phyloP scores from a whole-genome alignment of 1,284 basidiomycete species.

The Ustilago bromivora region DNA sequence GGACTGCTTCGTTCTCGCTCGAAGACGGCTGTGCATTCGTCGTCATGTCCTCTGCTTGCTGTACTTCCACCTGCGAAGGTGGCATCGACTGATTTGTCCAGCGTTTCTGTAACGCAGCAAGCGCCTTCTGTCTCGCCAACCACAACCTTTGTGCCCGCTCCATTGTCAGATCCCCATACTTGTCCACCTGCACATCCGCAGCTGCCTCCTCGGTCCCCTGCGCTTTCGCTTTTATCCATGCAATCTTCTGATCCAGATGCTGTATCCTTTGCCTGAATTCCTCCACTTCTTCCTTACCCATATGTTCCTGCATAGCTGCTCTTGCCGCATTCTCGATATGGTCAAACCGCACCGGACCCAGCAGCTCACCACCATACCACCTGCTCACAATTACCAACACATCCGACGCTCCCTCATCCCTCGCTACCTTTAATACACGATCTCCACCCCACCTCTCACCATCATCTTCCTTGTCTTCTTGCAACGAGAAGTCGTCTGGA shows the following conservation, averaged over 20 bases:
- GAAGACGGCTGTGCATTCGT: neutral
- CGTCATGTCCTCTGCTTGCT: neutral
- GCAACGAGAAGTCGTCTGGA: conserved; percentile 63
- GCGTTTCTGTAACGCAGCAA: conserved; percentile 46
- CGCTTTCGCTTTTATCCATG: neutral
- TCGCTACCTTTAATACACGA: conserved; percentile 53
- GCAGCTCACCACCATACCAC: conserved; percentile 81
- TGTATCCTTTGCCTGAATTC: conserved; percentile 46
- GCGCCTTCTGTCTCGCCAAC: conserved; percentile 48
- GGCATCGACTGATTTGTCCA: conserved; percentile 2
- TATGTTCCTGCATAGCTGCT: conserved; percentile 79
- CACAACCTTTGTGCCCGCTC: conserved; percentile 53
- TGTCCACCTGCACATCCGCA: conserved; percentile 1
- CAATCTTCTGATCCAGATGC: conserved; percentile 49
- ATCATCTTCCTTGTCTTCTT: conserved; percentile 65
- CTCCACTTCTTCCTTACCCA: conserved; percentile 73
- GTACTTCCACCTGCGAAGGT: neutral
- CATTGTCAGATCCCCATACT: conserved; percentile 50
- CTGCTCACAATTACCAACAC: conserved; percentile 65
- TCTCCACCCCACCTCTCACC: conserved; percentile 65
- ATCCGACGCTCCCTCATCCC: conserved; percentile 62
- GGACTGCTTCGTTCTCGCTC: neutral
- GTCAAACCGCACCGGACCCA: conserved; percentile 78
- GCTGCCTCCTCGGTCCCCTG: neutral
- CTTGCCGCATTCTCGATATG: conserved; percentile 81